These are phyloP conservation scores for Carex scoparia DNA, from an alignment of 176 grass and related monocot genomes.

Conservation along the genomic window DNA sequence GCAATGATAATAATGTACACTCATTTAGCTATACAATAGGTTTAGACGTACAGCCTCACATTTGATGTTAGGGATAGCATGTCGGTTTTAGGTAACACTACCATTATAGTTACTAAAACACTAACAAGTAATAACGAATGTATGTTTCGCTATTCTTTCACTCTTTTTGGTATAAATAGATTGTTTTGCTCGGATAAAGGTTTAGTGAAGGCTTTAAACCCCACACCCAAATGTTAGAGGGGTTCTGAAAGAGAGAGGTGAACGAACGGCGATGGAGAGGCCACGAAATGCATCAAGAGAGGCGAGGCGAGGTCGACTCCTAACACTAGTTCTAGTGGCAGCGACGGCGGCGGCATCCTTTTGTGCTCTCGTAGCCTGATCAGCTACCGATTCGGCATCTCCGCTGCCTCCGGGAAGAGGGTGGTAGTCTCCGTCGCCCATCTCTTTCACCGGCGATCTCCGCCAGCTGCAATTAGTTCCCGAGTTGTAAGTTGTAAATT, in stretches of 20 bases:
- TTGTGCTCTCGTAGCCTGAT: neutral
- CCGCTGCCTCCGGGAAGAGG: slow-evolving; percentile 13
- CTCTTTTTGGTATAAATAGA: no score
- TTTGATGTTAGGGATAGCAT: neutral
- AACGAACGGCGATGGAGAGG: slow-evolving; percentile 46
- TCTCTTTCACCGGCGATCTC: neutral
- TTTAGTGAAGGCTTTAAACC: no score
- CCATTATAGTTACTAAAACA: neutral
- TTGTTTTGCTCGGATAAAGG: neutral
- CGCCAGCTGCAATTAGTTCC: neutral
- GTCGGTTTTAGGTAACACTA: neutral
- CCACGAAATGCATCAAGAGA: slow-evolving; percentile 50
- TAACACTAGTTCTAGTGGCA: neutral
- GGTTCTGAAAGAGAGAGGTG: neutral
- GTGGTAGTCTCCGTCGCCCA: slow-evolving; percentile 30
- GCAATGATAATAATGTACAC: no score
- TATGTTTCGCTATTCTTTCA: no score
- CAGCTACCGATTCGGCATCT: neutral
- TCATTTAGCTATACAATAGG: no score
- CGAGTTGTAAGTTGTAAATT: neutral
- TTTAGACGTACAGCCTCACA: neutral
- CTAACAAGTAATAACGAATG: neutral
- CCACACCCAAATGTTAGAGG: no score
- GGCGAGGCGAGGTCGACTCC: slow-evolving; percentile 13
- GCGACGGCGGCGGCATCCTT: neutral